These are phyloP conservation scores for Begonia fuchsioides DNA, from an alignment of 306 rosid genomes.

Conservation along the genomic window DNA sequence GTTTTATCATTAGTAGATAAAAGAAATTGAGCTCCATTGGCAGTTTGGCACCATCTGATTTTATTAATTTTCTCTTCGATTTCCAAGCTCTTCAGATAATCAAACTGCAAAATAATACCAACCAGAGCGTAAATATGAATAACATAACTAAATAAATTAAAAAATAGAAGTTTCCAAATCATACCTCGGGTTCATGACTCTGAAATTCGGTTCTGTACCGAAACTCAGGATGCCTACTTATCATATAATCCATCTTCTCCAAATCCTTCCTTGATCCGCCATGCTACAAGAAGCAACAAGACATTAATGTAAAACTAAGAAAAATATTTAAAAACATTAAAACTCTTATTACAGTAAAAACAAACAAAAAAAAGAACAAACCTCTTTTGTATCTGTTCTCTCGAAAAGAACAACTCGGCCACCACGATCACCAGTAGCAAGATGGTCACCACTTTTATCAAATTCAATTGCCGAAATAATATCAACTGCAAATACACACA, in stretches of 20 bases:
- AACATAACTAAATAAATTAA: not conserved
- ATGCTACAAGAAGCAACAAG: slow-evolving; percentile 17
- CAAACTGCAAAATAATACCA: slow-evolving; percentile 30
- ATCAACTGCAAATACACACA: slow-evolving; percentile 52
- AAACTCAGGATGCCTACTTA: slow-evolving; percentile 51
- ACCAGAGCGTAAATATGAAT: slow-evolving; percentile 12
- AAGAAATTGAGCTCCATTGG: slow-evolving; percentile 55
- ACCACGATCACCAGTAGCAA: slow-evolving; percentile 98
- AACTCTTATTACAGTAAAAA: not conserved
- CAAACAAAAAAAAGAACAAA: slow-evolving; percentile 26
- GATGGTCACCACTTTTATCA: slow-evolving; percentile 93
- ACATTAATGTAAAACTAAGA: not conserved
- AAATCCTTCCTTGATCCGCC: slow-evolving; percentile 39
- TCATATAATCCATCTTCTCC: slow-evolving; percentile 48
- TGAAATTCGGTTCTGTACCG: slow-evolving; percentile 62
- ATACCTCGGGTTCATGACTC: slow-evolving; percentile 74
- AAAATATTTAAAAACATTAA: slow-evolving; percentile 2
- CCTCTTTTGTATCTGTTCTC: slow-evolving; percentile 95
- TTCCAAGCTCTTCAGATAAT: slow-evolving; percentile 67
- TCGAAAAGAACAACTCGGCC: slow-evolving; percentile 99
- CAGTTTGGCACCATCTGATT: slow-evolving; percentile 60
- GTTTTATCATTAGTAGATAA: slow-evolving; percentile 65
- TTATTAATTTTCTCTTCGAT: slow-evolving; percentile 69
- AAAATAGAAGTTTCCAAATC: not conserved
- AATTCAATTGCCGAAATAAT: slow-evolving; percentile 97